Percentiles rank a stretch among this genome's conserved stretches.
phyloP scores from a whole-genome alignment of 768 basidiomycete genomes.

The Favolaschia claudopus region DNA sequence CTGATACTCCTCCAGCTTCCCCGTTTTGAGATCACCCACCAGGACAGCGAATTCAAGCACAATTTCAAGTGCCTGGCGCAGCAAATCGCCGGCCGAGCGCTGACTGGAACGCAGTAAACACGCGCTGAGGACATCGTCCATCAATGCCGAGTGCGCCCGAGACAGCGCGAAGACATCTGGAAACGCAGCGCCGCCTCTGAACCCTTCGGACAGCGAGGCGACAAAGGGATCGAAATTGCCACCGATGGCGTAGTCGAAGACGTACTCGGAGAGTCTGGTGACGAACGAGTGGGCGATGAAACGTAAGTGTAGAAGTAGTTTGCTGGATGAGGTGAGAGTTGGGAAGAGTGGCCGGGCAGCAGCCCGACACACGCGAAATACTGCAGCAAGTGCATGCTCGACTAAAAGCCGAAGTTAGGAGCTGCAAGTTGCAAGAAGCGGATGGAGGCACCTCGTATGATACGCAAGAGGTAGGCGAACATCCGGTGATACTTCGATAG shows the following conservation, averaged over 20 bases:
- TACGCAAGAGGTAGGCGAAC: slow-evolving; percentile 79
- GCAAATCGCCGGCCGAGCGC: slow-evolving; percentile 66
- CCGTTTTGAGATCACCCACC: slow-evolving; percentile 64
- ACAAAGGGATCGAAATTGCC: slow-evolving; percentile 80
- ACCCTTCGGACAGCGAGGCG: slow-evolving; percentile 40
- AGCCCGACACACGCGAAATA: slow-evolving; percentile 68
- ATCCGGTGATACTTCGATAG: slow-evolving; percentile 88
- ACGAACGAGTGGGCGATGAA: slow-evolving; percentile 80
- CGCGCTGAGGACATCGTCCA: slow-evolving; percentile 80
- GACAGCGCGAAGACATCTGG: slow-evolving; percentile 80
- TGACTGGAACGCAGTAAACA: slow-evolving; percentile 78
- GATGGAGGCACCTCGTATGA: slow-evolving; percentile 70
- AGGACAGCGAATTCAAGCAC: slow-evolving; percentile 74
- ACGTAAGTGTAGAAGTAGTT: slow-evolving; percentile 70
- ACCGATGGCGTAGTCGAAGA: slow-evolving; percentile 84
- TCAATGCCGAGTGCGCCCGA: slow-evolving; percentile 66
- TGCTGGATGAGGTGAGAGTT: slow-evolving; percentile 59
- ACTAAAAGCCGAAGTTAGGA: slow-evolving; percentile 48
- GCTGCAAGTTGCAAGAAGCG: background rate
- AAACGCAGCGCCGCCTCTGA: slow-evolving; percentile 41
- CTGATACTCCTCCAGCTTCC: slow-evolving; percentile 66
- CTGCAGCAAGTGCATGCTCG: slow-evolving; percentile 68
- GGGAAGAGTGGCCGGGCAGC: slow-evolving; percentile 59
- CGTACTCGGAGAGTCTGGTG: slow-evolving; percentile 68
- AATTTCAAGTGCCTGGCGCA: slow-evolving; percentile 68